Conservation (phyloP, 768 basidiomycete species). For the Dioszegia hungarica region DNA sequence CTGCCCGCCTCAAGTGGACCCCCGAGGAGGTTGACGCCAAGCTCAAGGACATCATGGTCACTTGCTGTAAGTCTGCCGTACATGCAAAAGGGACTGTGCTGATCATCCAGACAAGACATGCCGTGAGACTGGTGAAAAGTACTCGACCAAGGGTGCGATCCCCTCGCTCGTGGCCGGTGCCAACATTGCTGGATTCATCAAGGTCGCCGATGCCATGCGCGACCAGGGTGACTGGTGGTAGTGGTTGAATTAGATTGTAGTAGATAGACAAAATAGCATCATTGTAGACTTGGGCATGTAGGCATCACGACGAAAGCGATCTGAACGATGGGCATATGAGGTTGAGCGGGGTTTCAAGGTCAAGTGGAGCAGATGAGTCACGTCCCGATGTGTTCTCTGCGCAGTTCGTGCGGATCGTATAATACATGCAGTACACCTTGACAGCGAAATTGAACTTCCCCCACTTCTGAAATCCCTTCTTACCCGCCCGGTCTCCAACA, state of each 20-base stretch:
- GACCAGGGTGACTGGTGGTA: slow-evolving; percentile 75
- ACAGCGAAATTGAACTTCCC: too few species aligned
- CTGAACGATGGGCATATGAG: too few species aligned
- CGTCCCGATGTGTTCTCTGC: too few species aligned
- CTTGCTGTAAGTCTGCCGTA: slow-evolving; percentile 55
- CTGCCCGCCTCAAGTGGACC: slow-evolving; percentile 59
- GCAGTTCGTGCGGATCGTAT: too few species aligned
- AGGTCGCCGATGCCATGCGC: slow-evolving; percentile 65
- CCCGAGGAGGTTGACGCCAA: slow-evolving; percentile 63
- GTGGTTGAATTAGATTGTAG: slow-evolving; percentile 9
- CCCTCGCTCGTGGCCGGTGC: slow-evolving; percentile 61
- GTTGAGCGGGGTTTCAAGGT: too few species aligned
- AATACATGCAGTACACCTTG: too few species aligned
- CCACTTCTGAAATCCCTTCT: too few species aligned
- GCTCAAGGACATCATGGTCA: slow-evolving; percentile 67
- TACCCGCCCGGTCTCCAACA: background rate
- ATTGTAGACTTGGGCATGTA: background rate
- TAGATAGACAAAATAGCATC: background rate
- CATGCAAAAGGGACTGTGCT: background rate
- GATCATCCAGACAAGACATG: slow-evolving; percentile 53
- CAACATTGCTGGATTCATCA: slow-evolving; percentile 61
- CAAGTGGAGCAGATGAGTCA: too few species aligned
- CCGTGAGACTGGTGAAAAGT: slow-evolving; percentile 58
- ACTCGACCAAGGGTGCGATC: slow-evolving; percentile 53
- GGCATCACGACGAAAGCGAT: too few species aligned